Base-by-base conservation (phyloP, 805 yeast genomes). In the Wickerhamiella spandovensis region DNA sequence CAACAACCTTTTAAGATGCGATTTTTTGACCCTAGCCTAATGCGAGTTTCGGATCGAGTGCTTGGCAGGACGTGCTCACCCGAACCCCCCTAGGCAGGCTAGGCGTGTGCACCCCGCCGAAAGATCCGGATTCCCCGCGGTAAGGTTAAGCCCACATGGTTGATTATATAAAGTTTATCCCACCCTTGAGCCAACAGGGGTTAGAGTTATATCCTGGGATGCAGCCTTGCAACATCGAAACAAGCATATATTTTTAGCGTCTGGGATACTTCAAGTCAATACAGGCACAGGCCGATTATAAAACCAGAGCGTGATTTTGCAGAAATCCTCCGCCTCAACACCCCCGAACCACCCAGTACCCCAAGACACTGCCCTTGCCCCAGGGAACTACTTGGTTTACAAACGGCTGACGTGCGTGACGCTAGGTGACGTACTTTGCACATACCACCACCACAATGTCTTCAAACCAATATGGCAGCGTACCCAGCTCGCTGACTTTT, bases 401-500 rank as follows among this genome's bases (percentile, higher is more conserved):
- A 35, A 35, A 35, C 39, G 39, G 39, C 39, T 35, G 39, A 35
- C 39, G 20, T 15, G 39, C 39, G 17, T 43, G 39, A 32, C 25
- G 41, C 47, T 30, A 8, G 48, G 46, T 49, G 51, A 49, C 51
- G 46, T 49, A 49, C 46, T 44, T 4, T 21, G 43, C 43, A 22
- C 23, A 15, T 10, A 20, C 21, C 17, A 49, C 25, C 49, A 41
- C 48, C 28, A 41, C 43, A 10, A 43, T 28, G 48, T 43, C 46
- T 43, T 6, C 43, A 6, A 38, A 48, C 37, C 35, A 35, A 22
- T 51, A 35, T 43, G 47, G 32, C 15, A 35, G 37, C 20, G 49
- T 52, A 7, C 53, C 53, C 18, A 44, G 54, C 21, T 50, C 85
- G 41, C 77, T 86, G 59, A 90, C 82, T 53, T 70, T 88, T 52